Base-by-base conservation (phyloP, 139 green algal species). In the Yamagishiella unicocca region DNA sequence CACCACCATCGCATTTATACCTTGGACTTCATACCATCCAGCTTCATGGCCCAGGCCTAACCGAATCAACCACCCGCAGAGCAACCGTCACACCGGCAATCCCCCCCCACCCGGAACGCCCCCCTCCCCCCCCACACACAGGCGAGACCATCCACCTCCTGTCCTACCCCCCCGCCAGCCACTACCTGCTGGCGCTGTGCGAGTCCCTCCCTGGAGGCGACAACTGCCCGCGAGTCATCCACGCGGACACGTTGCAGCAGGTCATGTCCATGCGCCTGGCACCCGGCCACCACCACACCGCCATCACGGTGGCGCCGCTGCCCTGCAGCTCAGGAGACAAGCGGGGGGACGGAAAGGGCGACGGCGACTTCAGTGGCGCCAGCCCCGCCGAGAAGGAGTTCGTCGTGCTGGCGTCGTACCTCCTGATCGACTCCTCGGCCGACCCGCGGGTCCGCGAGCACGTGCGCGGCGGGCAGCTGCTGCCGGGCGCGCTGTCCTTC, bases 91-190 rank as follows among this genome's bases (percentile, higher is more conserved):
- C 12, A 27, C 14, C 58, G 58, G 58, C 17, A 67, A 14, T 67
- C 17, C 14, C 24, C 19, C 19, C 58, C 6, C 58, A 27, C 9
- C 58, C 17, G 50, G 12, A 12, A 12, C 17, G 50, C 17, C 58
- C 19, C 58, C 24, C n/a, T n/a, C n/a, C n/a, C n/a, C n/a, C 58
- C 17, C 24, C 58, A 14, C 40, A 8, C 68, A 25, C 80, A 91
- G 83, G 88, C 19, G 89, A 92, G 66, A 88, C 89, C 33, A 82
- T 84, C 37, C 83, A 88, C 58, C 27, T 43, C 45, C n/a, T 88
- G 27, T 43, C 58, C 55, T 85, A 83, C 83, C 89, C 89, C 68
- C 21, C 83, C 19, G 38, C 78, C 67, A 86, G 68, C 35, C 45
- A 54, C 58, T 92, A 84, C 70, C 54, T 84, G 1, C 33, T 90